These are phyloP conservation scores for Lactarius indigo DNA, from an alignment of 768 basidiomycete species.

Conservation along the genomic window DNA sequence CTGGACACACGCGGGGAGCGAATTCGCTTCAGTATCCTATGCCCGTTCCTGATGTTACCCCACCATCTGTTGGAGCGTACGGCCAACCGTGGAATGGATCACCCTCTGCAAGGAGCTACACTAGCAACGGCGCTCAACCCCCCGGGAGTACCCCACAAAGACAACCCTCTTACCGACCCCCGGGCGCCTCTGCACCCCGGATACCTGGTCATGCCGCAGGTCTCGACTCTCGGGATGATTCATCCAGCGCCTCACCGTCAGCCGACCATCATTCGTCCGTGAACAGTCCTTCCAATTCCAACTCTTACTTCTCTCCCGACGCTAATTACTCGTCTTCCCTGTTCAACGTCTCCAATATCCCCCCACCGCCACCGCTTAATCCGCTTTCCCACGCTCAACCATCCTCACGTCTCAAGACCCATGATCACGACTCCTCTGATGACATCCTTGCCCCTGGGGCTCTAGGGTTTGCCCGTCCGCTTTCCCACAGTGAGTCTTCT, in stretches of 20 bases:
- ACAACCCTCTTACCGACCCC: slow-evolving; percentile 28
- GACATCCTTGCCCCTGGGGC: slow-evolving; percentile 22
- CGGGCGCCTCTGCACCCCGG: slow-evolving; percentile 31
- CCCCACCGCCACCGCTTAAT: slow-evolving; percentile 16
- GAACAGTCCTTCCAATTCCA: background rate
- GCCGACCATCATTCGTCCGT: slow-evolving; percentile 12
- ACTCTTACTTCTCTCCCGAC: slow-evolving; percentile 16
- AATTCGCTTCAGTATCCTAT: slow-evolving; percentile 18
- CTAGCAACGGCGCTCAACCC: slow-evolving; percentile 10
- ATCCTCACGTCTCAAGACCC: background rate
- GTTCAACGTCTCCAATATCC: slow-evolving; percentile 1
- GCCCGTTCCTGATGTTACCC: slow-evolving; percentile 17
- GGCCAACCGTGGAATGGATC: slow-evolving; percentile 17
- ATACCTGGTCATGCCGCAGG: slow-evolving; percentile 27
- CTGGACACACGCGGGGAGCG: slow-evolving; percentile 18
- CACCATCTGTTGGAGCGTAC: slow-evolving; percentile 2
- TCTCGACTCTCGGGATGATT: slow-evolving; percentile 18
- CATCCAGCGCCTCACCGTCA: background rate
- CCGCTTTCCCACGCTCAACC: slow-evolving; percentile 1
- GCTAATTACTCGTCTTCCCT: background rate
- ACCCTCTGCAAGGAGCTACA: slow-evolving; percentile 7
- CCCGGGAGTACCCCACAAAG: slow-evolving; percentile 11
- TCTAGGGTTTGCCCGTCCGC: slow-evolving; percentile 20
- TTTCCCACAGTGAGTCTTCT: slow-evolving; percentile 23
- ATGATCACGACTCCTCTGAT: slow-evolving; percentile 20